Conservation (phyloP, 1,284 basidiomycete species). For the Sporisorium iseilematis-ciliati region DNA sequence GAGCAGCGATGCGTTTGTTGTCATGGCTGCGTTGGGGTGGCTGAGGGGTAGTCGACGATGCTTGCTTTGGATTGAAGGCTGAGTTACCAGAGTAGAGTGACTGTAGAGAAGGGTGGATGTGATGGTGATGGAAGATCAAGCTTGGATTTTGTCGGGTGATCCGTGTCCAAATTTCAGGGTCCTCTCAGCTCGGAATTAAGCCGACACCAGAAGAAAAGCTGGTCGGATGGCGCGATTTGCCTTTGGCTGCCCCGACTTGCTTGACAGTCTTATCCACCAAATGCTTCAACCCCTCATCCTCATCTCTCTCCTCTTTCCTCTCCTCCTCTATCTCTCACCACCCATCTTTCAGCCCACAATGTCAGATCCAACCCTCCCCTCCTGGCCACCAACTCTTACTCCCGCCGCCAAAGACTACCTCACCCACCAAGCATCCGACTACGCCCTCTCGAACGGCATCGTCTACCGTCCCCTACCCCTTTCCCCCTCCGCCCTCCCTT, state of each 20-base stretch:
- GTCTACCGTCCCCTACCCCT: slow-evolving; percentile 79
- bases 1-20: neutral
- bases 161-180: slow-evolving; percentile 31
- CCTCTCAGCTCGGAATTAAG: slow-evolving; percentile 29
- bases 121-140: neutral
- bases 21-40: slow-evolving; percentile 4
- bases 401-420: slow-evolving; percentile 76
- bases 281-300: neutral
- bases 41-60: neutral
- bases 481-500: slow-evolving; percentile 60
- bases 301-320: slow-evolving; percentile 6
- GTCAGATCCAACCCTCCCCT: slow-evolving; percentile 22
- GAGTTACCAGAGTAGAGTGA: neutral
- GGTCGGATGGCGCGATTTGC: slow-evolving; percentile 29
- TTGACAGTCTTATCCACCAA: neutral
- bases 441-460: slow-evolving; percentile 85
- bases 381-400: slow-evolving; percentile 81
- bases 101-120: too few relatives aligned
- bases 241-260: slow-evolving; percentile 3
- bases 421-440: slow-evolving; percentile 80
- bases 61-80: neutral
- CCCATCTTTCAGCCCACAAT: slow-evolving; percentile 1
- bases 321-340: slow-evolving; percentile 16
- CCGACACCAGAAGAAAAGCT: slow-evolving; percentile 18
- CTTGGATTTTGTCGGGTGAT: slow-evolving; percentile 7